phyloP scores from a whole-genome alignment of 768 basidiomycete genomes.

The Naganishia antarctica region DNA sequence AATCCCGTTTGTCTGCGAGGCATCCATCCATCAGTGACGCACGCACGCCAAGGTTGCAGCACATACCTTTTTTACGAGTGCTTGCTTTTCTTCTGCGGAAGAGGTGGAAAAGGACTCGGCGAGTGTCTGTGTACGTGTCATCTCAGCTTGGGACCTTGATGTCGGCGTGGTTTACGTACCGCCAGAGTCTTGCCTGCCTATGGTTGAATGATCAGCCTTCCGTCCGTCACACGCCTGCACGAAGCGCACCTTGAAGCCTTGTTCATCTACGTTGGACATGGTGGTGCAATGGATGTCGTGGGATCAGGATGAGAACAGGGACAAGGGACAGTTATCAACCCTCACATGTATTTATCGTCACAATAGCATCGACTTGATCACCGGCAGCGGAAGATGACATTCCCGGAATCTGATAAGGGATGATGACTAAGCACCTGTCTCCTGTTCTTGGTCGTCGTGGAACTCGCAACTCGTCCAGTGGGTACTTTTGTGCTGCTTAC shows the following conservation, averaged over 20 bases:
- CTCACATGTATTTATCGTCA: too few relatives aligned
- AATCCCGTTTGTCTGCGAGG: conserved; percentile 69
- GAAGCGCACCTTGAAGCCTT: conserved; percentile 3
- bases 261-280: conserved; percentile 1
- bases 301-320: neutral
- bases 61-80: conserved; percentile 50
- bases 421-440: neutral
- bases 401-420: neutral
- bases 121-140: neutral
- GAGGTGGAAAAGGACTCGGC: conserved; percentile 38
- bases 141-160: neutral
- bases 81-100: conserved; percentile 47
- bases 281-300: neutral
- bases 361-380: neutral
- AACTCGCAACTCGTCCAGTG: too few relatives aligned
- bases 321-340: neutral
- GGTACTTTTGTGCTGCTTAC: too few relatives aligned
- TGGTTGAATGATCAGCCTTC: neutral
- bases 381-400: neutral
- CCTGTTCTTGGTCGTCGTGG: too few relatives aligned
- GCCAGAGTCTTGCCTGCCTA: conserved; percentile 8
- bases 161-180: neutral
- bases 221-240: neutral
- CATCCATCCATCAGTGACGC: conserved; percentile 11
- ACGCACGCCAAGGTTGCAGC: conserved; percentile 32